phyloP scores from a whole-genome alignment of 768 basidiomycete species.

The Hemileccinum rubropunctum region DNA sequence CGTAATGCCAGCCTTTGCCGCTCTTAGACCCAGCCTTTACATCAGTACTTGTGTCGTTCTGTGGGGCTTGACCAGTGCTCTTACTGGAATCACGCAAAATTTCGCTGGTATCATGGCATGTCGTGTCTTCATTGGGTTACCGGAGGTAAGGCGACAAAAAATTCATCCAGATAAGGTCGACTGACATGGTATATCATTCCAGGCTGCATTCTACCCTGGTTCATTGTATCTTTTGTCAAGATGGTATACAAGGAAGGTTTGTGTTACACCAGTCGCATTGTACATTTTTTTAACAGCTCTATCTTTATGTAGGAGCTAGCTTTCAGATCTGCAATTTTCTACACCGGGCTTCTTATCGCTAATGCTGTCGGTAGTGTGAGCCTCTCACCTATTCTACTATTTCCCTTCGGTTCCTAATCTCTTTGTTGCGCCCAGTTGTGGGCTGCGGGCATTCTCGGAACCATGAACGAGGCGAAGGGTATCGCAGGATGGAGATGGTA shows the following conservation, averaged over 20 bases:
- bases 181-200: background rate
- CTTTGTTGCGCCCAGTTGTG: constrained; percentile 44
- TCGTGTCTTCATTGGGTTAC: constrained; percentile 60
- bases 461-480: constrained; percentile 65
- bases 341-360: constrained; percentile 55
- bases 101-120: constrained; percentile 55
- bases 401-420: background rate
- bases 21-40: constrained; percentile 54
- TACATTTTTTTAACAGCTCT: background rate
- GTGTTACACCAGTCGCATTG: background rate
- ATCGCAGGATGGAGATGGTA: constrained; percentile 73
- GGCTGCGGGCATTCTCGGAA: constrained; percentile 67
- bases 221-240: constrained; percentile 35
- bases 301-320: constrained; percentile 50
- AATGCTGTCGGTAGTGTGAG: constrained; percentile 67
- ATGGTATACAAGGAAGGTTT: constrained; percentile 25
- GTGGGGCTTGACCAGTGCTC: constrained; percentile 63
- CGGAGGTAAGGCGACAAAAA: constrained; percentile 34
- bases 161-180: background rate
- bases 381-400: background rate
- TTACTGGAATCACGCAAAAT: constrained; percentile 60
- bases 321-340: constrained; percentile 60
- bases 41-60: constrained; percentile 57
- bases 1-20: background rate
- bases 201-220: constrained; percentile 69